phyloP scores from a whole-genome alignment of 2,329 filamentous ascomycete genomes.

The Cladosporium velox region DNA sequence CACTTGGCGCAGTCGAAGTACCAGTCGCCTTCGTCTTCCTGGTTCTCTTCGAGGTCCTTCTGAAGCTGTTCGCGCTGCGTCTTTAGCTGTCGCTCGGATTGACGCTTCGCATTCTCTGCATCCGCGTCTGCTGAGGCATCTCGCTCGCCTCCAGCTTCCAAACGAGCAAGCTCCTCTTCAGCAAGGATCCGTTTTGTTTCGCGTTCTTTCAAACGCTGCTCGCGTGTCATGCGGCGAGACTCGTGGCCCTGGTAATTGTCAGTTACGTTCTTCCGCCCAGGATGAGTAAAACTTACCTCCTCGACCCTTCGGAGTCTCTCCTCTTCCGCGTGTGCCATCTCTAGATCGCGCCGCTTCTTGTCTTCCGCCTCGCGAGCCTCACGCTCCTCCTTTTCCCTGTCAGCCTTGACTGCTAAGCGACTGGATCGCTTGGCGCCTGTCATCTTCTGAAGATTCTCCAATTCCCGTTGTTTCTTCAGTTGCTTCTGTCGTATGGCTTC shows the following conservation, averaged over 20 bases:
- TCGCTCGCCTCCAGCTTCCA: constrained; percentile 60
- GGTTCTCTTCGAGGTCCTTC: constrained; percentile 72
- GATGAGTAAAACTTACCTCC: constrained; percentile 23
- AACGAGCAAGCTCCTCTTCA: constrained; percentile 76
- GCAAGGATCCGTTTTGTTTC: constrained; percentile 80
- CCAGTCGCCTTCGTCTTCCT: constrained; percentile 77
- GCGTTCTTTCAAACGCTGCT: constrained; percentile 81
- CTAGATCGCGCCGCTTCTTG: constrained; percentile 65
- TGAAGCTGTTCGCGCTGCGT: constrained; percentile 79
- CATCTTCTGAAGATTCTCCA: constrained; percentile 79
- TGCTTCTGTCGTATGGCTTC: constrained; percentile 69
- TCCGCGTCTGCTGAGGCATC: constrained; percentile 43
- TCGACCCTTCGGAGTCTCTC: constrained; percentile 45
- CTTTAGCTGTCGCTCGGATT: constrained; percentile 79
- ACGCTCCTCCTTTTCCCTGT: constrained; percentile 74
- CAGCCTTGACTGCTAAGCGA: constrained; percentile 77
- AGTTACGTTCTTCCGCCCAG: constrained; percentile 24
- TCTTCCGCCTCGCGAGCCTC: constrained; percentile 70
- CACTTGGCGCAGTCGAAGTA: constrained; percentile 89
- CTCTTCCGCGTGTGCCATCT: constrained; percentile 61
- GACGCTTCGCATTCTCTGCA: constrained; percentile 50
- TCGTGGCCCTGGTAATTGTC: constrained; percentile 64
- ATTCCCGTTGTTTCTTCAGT: constrained; percentile 75
- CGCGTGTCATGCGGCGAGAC: constrained; percentile 77
- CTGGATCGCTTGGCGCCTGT: constrained; percentile 94